A percentile compares a stretch with the other conserved stretches of the same genome.
phyloP scores from a whole-genome alignment of 352 stramenopile species.

The Phytophthora idaei region DNA sequence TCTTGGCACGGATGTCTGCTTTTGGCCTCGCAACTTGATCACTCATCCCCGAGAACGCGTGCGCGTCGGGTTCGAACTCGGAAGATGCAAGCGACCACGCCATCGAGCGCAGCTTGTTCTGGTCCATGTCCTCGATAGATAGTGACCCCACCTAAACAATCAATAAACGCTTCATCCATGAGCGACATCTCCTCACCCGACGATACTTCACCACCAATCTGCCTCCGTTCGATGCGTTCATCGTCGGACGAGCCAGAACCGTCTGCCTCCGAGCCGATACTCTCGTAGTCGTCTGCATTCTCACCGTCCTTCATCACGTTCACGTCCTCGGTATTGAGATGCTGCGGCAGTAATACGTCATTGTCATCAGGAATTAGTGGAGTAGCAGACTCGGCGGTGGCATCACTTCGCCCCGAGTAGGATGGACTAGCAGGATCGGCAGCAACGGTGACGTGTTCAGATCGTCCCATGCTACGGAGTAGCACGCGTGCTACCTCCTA shows the following conservation, averaged over 20 bases:
- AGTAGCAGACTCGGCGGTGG: no score
- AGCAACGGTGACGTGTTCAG: no score
- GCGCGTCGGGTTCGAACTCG: neutral
- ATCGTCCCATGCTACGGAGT: no score
- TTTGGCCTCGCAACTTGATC: neutral
- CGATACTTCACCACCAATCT: neutral
- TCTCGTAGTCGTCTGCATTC: neutral
- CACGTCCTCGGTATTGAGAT: neutral
- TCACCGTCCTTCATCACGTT: neutral
- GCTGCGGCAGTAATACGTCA: no score
- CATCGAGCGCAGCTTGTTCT: neutral
- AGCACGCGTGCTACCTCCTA: no score
- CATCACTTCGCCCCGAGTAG: no score
- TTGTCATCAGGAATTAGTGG: no score
- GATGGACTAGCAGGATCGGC: no score
- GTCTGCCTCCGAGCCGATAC: neutral
- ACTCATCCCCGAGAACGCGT: neutral
- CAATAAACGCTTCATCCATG: neutral
- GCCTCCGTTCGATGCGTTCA: neutral
- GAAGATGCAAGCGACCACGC: neutral
- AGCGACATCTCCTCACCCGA: neutral
- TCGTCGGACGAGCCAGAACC: neutral
- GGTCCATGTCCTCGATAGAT: neutral
- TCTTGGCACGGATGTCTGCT: neutral
- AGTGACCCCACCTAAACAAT: neutral